phyloP scores from a whole-genome alignment of 148 eudicot genomes.

The Chenopodium album region DNA sequence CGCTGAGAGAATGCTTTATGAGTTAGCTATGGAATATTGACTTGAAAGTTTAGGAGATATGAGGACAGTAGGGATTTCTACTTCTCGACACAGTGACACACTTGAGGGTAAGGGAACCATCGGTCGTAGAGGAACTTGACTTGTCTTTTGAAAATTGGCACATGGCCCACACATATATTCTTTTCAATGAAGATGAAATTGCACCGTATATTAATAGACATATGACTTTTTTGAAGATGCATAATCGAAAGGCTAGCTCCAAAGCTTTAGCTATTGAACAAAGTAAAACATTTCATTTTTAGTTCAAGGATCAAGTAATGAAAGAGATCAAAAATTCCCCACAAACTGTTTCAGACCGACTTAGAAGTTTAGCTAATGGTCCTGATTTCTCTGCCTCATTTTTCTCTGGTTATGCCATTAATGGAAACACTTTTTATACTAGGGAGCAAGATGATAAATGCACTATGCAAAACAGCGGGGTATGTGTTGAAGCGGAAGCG shows the following conservation, averaged over 20 bases:
- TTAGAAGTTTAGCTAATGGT: background rate
- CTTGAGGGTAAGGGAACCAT: background rate
- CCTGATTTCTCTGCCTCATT: background rate
- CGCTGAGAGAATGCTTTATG: background rate
- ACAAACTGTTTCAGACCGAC: background rate
- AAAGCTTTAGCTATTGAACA: background rate
- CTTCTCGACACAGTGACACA: background rate
- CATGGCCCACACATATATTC: conserved; percentile 6
- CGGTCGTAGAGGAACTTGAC: background rate
- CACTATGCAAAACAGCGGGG: conserved; percentile 7
- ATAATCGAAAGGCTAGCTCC: background rate
- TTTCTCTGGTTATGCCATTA: background rate
- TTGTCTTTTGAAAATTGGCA: conserved; percentile 1
- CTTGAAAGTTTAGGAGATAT: background rate
- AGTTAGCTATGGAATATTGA: background rate
- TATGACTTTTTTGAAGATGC: background rate
- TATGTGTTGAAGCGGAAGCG: background rate
- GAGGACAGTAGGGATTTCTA: conserved; percentile 6
- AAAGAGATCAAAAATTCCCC: background rate
- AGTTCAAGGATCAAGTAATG: conserved; percentile 1
- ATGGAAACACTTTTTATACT: background rate
- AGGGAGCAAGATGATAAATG: background rate
- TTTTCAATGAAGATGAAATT: conserved; percentile 11
- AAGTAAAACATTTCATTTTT: background rate
- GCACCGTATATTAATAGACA: background rate